These are phyloP conservation scores for Coemansia sp. DNA, from an alignment of 192 early-diverging fungal genomes.

Conservation along the genomic window DNA sequence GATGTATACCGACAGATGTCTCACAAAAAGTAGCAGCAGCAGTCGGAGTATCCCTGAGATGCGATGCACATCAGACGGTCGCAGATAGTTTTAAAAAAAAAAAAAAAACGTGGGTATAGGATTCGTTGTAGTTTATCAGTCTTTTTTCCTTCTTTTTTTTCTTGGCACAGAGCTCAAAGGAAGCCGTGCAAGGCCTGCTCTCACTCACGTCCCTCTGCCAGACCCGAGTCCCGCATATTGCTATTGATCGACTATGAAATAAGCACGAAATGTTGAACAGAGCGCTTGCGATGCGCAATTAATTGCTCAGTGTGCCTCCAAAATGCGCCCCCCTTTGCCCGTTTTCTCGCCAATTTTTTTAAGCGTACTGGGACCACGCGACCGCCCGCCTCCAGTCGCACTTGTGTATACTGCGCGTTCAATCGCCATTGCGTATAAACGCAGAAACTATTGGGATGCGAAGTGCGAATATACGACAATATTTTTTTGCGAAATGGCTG, in stretches of 20 bases:
- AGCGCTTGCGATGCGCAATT: constrained; percentile 2
- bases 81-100: not conserved
- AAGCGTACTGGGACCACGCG: constrained; percentile 1
- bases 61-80: not conserved
- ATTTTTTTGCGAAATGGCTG: not conserved
- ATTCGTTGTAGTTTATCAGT: not conserved
- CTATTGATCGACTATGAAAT: not conserved
- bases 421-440: not conserved
- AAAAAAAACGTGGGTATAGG: not conserved
- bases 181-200: too few species aligned
- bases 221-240: not conserved
- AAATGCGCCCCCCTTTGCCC: not conserved
- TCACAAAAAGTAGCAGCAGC: not conserved
- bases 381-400: constrained; percentile 6
- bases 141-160: too few species aligned
- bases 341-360: constrained; percentile 8
- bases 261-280: not conserved
- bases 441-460: not conserved
- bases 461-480: constrained; percentile 3
- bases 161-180: too few species aligned
- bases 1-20: not conserved
- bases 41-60: not conserved
- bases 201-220: too few species aligned
- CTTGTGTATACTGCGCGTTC: not conserved
- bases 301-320: constrained; percentile 8